A percentile compares a stretch with the other conserved stretches of the same genome.
phyloP scores from a whole-genome alignment of 352 stramenopile species.

The Aphanomyces euteiches region DNA sequence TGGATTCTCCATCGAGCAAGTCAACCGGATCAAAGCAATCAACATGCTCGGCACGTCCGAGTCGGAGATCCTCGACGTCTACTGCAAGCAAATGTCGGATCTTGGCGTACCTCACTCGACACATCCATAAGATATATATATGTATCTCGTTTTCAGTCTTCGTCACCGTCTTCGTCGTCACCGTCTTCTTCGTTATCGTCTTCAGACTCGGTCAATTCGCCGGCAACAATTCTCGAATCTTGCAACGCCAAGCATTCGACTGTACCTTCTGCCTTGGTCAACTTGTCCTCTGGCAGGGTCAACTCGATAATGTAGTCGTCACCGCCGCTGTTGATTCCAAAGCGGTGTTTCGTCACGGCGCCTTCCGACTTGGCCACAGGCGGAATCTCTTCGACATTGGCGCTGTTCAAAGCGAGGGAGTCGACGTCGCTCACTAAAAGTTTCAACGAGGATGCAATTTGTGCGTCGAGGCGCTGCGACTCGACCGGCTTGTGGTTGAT shows the following conservation, averaged over 20 bases:
- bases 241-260: slow-evolving; percentile 33
- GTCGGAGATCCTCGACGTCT: slow-evolving; percentile 61
- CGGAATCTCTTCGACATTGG: slow-evolving; percentile 27
- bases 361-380: slow-evolving; percentile 22
- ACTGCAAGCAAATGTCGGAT: slow-evolving; percentile 49
- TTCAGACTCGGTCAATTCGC: slow-evolving; percentile 26
- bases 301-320: slow-evolving; percentile 36
- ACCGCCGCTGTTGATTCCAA: slow-evolving; percentile 22
- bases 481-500: slow-evolving; percentile 56
- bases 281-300: slow-evolving; percentile 32
- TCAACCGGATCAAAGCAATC: slow-evolving; percentile 55
- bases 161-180: slow-evolving; percentile 34
- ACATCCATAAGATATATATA: neutral
- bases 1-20: slow-evolving; percentile 57
- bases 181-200: slow-evolving; percentile 29
- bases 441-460: slow-evolving; percentile 32
- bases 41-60: slow-evolving; percentile 55
- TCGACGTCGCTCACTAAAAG: slow-evolving; percentile 24
- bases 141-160: slow-evolving; percentile 12
- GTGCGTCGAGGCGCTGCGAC: slow-evolving; percentile 37
- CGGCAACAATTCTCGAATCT: slow-evolving; percentile 36
- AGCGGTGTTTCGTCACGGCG: slow-evolving; percentile 24
- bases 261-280: slow-evolving; percentile 30
- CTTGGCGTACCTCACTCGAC: slow-evolving; percentile 33
- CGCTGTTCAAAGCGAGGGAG: slow-evolving; percentile 32